phyloP scores from a whole-genome alignment of 1,284 basidiomycete species.

The Melampsora allii-populina region DNA sequence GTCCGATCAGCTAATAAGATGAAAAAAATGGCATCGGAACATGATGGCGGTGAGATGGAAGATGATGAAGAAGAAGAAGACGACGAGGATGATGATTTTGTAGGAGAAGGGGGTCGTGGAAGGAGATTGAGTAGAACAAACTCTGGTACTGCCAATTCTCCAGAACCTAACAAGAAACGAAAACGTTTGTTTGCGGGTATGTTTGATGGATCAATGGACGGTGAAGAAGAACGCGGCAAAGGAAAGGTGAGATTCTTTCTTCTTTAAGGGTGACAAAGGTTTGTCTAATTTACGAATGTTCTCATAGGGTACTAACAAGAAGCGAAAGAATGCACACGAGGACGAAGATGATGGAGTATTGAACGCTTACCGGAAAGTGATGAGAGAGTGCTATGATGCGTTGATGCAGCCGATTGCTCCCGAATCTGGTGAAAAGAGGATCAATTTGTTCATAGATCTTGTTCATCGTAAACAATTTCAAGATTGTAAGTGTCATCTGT shows the following conservation, averaged over 20 bases:
- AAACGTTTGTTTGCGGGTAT: constrained; percentile 22
- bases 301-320: constrained; percentile 20
- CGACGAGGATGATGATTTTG: constrained; percentile 49
- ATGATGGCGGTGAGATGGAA: constrained; percentile 16
- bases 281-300: not conserved
- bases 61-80: constrained; percentile 38
- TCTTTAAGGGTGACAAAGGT: not conserved
- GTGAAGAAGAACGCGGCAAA: constrained; percentile 21
- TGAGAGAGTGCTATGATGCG: constrained; percentile 43
- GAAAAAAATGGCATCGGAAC: constrained; percentile 46
- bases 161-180: constrained; percentile 42
- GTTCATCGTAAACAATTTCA: constrained; percentile 43
- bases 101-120: constrained; percentile 44
- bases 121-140: constrained; percentile 43
- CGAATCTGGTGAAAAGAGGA: constrained; percentile 39
- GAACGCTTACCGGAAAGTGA: constrained; percentile 24
- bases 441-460: constrained; percentile 41
- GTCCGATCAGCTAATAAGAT: constrained; percentile 47
- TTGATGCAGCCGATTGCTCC: constrained; percentile 43
- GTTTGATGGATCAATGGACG: constrained; percentile 36
- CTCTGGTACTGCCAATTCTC: constrained; percentile 25
- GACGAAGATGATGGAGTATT: constrained; percentile 17
- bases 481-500: constrained; percentile 30
- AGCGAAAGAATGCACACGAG: constrained; percentile 28
- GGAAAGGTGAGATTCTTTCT: constrained; percentile 31